phyloP scores from a whole-genome alignment of 164 flowering plant species.

The Protea cynaroides region DNA sequence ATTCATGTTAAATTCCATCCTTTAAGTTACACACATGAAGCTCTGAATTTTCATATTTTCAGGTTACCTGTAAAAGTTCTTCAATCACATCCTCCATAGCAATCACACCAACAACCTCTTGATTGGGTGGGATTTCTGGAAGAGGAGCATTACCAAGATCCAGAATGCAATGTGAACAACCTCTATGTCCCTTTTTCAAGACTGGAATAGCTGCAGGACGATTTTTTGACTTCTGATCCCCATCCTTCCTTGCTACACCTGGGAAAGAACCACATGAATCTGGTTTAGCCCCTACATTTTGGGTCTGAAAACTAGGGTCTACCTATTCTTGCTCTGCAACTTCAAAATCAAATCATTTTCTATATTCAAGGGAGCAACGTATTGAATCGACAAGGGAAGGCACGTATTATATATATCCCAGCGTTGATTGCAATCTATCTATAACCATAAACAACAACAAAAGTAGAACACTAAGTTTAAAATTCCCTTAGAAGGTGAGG shows the following conservation, averaged over 20 bases:
- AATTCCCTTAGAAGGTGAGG: background rate
- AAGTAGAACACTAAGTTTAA: background rate
- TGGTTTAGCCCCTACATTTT: constrained; percentile 21
- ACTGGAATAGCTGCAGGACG: constrained; percentile 40
- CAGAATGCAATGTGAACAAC: constrained; percentile 75
- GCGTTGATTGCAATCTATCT: background rate
- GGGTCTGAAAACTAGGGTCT: constrained; percentile 8
- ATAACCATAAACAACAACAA: too few relatives aligned
- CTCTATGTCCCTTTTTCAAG: constrained; percentile 67
- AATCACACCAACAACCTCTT: constrained; percentile 85
- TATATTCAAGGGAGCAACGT: background rate
- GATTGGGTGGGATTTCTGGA: constrained; percentile 59
- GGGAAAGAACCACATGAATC: constrained; percentile 23
- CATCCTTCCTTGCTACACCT: constrained; percentile 26
- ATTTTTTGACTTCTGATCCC: constrained; percentile 33
- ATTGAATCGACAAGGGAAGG: constrained; percentile 2
- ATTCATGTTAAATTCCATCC: too few relatives aligned
- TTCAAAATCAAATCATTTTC: background rate
- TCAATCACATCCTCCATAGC: constrained; percentile 98
- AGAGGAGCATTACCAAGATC: constrained; percentile 66
- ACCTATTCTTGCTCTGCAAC: constrained; percentile 17
- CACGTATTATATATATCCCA: background rate
- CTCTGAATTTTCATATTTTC: background rate
- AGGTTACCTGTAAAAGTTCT: constrained; percentile 90
- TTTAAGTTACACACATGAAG: background rate